Base-by-base conservation (phyloP, 805 yeast species). In the Candida taoyuanica region DNA sequence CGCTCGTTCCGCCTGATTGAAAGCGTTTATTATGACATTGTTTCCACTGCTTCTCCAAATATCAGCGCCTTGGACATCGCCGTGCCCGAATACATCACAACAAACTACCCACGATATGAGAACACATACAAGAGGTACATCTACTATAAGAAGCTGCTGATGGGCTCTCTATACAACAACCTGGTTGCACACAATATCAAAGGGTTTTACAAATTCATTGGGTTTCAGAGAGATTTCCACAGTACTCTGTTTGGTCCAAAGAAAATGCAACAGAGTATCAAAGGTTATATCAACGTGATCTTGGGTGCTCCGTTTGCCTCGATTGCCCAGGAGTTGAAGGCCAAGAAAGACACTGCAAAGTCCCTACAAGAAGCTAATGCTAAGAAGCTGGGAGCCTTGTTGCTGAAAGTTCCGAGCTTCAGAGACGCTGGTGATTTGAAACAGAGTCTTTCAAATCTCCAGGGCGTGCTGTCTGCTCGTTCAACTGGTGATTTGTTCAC, bases 241-340 rank as follows among this genome's bases (percentile, higher is more conserved):
- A 55, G 14, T n/a, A 25, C 39, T 5, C 20, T 23, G 42, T 43
- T 34, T 39, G 39, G 37, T 45, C 49, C 15, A 1, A 35, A 24
- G 9, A 29, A 24, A 23, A 9, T 29, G 20, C 20, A 29, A 14
- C 34, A 23, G 17, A 29, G 23, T 5, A 21, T 39, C 19, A 26
- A 11, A 16, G 28, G 26, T 20, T 65, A 58, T 36, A 16, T 60
- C 5, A 38, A 49, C 4, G 46, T 63, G 1, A 57, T 66, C 0
- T 17, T 68, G 8, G 64, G 65, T 5, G 44, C 65, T 0, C 75
- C 75, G 3, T 54, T 61, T 15, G 47, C 48, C 24, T 60, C 65
- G 9, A 44, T 68, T 0, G 48, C 46, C 16, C 49, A 58, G 19
- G 64, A 64, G 31, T 57, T 36, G 40, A 51, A 33, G 7, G 27